Percentiles rank a stretch among this genome's conserved stretches.
phyloP scores from a whole-genome alignment of 2,329 filamentous ascomycete genomes.

The Xylariaceae sp. region DNA sequence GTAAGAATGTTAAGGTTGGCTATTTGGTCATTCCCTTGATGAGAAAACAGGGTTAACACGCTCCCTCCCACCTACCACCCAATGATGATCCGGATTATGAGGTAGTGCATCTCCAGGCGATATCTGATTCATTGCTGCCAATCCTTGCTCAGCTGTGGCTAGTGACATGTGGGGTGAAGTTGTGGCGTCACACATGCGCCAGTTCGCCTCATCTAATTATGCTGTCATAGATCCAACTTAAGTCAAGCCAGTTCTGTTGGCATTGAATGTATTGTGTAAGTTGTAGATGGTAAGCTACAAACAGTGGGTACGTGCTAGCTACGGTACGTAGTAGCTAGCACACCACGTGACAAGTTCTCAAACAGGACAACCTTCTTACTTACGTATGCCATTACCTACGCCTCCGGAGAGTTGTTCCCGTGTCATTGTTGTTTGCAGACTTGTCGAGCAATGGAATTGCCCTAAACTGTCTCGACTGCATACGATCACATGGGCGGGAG shows the following conservation, averaged over 20 bases:
- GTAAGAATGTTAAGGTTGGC: too few species aligned
- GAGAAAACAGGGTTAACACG: too few species aligned
- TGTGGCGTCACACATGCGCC: conserved; percentile 28
- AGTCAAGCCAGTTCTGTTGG: too few species aligned
- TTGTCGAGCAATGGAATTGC: background rate
- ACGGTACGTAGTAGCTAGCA: too few species aligned
- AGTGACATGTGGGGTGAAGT: conserved; percentile 7
- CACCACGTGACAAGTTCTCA: too few species aligned
- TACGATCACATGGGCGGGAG: conserved; percentile 1
- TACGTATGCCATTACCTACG: background rate
- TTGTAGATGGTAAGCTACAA: too few species aligned
- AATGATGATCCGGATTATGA: background rate
- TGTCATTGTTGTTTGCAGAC: background rate
- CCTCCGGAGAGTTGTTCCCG: conserved; percentile 1
- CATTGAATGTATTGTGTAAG: too few species aligned
- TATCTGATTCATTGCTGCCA: background rate
- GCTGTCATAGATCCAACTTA: conserved; percentile 37
- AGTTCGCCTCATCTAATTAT: conserved; percentile 19
- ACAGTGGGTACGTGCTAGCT: too few species aligned
- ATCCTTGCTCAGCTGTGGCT: conserved; percentile 11
- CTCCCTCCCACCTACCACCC: too few species aligned
- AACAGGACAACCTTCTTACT: conserved; percentile 3
- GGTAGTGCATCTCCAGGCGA: background rate
- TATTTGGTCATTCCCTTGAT: too few species aligned
- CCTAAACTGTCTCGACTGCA: conserved; percentile 6